Base-by-base conservation (phyloP, 2,329 filamentous ascomycete species). In the Pseudopyricularia cyperi region DNA sequence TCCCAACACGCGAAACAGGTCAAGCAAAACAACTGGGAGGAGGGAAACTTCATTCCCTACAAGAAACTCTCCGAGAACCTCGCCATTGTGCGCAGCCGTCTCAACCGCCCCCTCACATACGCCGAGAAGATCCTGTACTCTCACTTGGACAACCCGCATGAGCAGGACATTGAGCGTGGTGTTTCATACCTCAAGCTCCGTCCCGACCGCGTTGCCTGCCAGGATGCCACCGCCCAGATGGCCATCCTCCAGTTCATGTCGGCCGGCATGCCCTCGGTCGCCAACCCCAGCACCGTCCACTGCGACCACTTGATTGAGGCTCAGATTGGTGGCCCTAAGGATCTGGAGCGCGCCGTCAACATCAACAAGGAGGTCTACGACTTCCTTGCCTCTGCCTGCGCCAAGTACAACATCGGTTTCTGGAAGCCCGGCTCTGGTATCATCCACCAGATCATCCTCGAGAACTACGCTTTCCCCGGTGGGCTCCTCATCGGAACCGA, bases 321-420 rank as follows among this genome's bases (percentile, higher is more conserved):
- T 56, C 91, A 97, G 74, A 68, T 91, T 63, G 93, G 93, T 67
- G 90, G 90, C 62, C 82, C 77, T 58, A 93, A 96, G 82, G 93
- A 98, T 86, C 76, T 97, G 70, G 85, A 81, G 56, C 83, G 91
- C 65, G 93, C 93, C 63, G 77, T 91, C 65, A 80, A 83, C 62
- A 95, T 95, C 75, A 97, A 97, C 84, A 95, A 94, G 80, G 91
- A 51, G 37, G 93, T 98, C 62, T 98, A 97, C 75, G 87, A 97
- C 73, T 98, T 98, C 80, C 75, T 98, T 66, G 81, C 89, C 56
- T 83, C 84, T 57, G 87, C 91, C 59, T 97, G 91, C 70, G 90
- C 90, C 66, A 98, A 97, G 79, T 98, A 97, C 80, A 91, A 97
- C 80, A 97, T 97, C 70, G 93, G 93, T 77, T 97, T 97, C 85